Evolutionary conservation across 371 early-diverging fungal species (phyloP), one percentile per base, ranked within the genome.

Genomic region (Phascolomyces articulosus): DNA sequence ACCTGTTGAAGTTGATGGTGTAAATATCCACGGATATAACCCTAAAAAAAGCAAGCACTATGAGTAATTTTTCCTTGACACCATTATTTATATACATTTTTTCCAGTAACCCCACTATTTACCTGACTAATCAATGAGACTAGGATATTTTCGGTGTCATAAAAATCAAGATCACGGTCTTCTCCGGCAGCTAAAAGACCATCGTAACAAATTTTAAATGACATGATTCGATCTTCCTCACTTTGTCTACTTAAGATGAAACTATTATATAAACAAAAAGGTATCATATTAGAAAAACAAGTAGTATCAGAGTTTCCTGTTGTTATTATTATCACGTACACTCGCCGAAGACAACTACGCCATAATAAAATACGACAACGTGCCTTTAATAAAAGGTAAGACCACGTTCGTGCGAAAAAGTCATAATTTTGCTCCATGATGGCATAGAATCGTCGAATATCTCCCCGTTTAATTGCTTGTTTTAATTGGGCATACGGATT

Each of bases 1-100:
- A 92, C 69, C 20, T 85, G 83, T 51, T 85, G 81, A 63, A 90
- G 86, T 69, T 93, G 93, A 64, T 91, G 93, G 9, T 94, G 91
- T 40, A 97, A 61, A 70, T 97, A 96, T 0, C 96, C 97, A 55
- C 90, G 91, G 51, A 96, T 83, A 66, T 87, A 92, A 3, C 93
- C 94, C 88, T 88, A 69, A 21, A 75, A 29, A 20, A 3, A 16
- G 55, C 31, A 27, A 18, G 20, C 21, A n/a, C n/a, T n/a, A 38
- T 40, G 13, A 23, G 41, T 34, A 27, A n/a, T n/a, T n/a, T n/a
- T n/a, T n/a, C n/a, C n/a, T n/a, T n/a, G n/a, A n/a, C n/a, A n/a
- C n/a, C n/a, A n/a, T n/a, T 21, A 15, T 56, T 31, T 31, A 31
- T 31, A 31, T 31, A 31, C 10, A 31, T 10, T 6, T 53, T n/a